Base-by-base conservation (phyloP, 768 basidiomycete species). In the Stropharia rugosoannulata region DNA sequence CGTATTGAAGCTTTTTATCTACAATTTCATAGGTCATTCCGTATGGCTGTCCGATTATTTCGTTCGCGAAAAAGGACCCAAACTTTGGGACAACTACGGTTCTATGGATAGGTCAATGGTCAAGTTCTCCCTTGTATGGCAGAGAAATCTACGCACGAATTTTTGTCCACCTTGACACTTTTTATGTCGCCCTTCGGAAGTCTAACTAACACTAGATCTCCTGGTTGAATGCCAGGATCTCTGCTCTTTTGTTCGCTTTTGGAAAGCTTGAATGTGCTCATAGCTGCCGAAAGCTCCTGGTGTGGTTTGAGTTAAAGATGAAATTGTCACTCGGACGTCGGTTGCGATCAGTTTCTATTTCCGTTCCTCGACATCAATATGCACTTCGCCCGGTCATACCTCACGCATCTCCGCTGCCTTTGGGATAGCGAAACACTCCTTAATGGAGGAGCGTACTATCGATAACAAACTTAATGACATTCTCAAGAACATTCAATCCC, bases 1-100 rank as follows among this genome's bases (percentile, higher is more conserved):
- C 63, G 29, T 83, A 74, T 54, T 73, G 81, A 60, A 94, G 80
- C 55, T 80, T 84, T 65, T 89, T 90, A 63, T 83, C 82, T 15
- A 76, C 68, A 54, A 98, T 89, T 68, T 98, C 94, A 70, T 95
- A 94, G 0, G 91, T 86, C 56, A 95, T 77, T 4, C 96, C 97
- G 67, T 90, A 98, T 1, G 87, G 87, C 56, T 93, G 83, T 22
- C 85, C 86, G 29, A 96, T 77, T 32, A 99, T 80, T 50, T 93
- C 85, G 56, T 84, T 84, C 15, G 86, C 80, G 56, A 80, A 71
- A 71, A 99, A 98, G 3, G 85, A 81, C 10, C 96, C 97, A 57
- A 90, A 86, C 71, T 91, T 92, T 58, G 95, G 95, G 16, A 97
- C 74, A 35, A 83, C 80, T 44, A 94, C 70, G 13, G 76, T 82